Evolutionary conservation across 108 stramenopile genomes (phyloP).

Genomic region (Stephanodiscus minutulus): DNA sequence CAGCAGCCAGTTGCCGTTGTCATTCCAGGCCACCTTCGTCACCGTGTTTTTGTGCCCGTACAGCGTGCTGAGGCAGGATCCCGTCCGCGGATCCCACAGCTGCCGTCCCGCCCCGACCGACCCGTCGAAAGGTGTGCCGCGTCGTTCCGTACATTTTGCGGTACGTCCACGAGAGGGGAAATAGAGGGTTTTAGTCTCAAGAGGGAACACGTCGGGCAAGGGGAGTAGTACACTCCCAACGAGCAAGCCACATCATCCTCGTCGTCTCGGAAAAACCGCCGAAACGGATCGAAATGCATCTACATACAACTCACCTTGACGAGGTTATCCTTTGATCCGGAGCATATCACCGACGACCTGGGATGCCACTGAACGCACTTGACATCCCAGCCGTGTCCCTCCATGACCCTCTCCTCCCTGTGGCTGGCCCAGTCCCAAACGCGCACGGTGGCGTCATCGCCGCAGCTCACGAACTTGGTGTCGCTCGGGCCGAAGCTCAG

Average conservation of each 20-base stretch:
- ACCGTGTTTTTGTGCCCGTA: constrained; percentile 97
- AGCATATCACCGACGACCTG: constrained; percentile 84
- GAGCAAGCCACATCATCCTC: too few relatives aligned
- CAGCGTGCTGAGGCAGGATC: constrained; percentile 80
- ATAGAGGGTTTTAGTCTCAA: too few relatives aligned
- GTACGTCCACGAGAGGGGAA: too few relatives aligned
- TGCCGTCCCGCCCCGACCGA: too few relatives aligned
- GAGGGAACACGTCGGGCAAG: too few relatives aligned
- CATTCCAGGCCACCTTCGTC: constrained; percentile 92
- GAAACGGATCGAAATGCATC: background rate
- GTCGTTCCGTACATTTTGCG: too few relatives aligned
- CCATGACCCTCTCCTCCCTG: constrained; percentile 77
- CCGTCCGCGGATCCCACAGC: constrained; percentile 95
- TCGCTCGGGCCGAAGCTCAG: constrained; percentile 93
- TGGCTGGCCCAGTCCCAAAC: constrained; percentile 92
- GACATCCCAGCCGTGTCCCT: constrained; percentile 97
- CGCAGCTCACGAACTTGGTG: constrained; percentile 93
- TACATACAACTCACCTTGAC: constrained; percentile 53
- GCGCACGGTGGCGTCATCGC: constrained; percentile 93
- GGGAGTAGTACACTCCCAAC: too few relatives aligned
- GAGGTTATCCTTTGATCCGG: constrained; percentile 90
- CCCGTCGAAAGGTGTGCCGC: too few relatives aligned
- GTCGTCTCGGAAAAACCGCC: background rate
- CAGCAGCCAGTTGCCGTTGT: constrained; percentile 95
- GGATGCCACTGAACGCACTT: constrained; percentile 95